A percentile compares a stretch with the other conserved stretches of the same genome.
phyloP scores from a whole-genome alignment of 75 land plant genomes.

The Gnetum montanum region DNA sequence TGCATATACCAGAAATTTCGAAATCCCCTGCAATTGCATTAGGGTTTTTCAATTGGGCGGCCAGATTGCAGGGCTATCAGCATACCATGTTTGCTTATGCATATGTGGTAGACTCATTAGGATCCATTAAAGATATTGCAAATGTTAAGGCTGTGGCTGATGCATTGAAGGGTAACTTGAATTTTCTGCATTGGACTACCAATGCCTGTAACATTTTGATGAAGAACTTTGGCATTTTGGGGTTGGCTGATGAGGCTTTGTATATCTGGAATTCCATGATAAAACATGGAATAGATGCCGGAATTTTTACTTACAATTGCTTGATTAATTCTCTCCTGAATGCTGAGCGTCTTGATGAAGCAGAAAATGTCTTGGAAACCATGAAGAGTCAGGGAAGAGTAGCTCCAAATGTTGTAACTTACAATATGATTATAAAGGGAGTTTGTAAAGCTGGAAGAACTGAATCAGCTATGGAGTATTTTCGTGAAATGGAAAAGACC shows the following conservation, averaged over 20 bases:
- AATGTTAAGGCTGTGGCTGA: conserved; percentile 6
- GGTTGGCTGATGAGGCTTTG: conserved; percentile 56
- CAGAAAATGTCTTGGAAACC: conserved; percentile 44
- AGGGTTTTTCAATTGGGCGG: conserved; percentile 62
- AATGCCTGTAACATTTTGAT: conserved; percentile 30
- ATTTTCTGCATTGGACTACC: conserved; percentile 8
- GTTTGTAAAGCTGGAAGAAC: conserved; percentile 42
- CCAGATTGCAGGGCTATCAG: conserved; percentile 24
- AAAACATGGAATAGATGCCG: conserved; percentile 36
- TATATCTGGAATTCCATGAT: conserved; percentile 54
- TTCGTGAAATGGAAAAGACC: conserved; percentile 33
- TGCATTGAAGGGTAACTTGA: conserved; percentile 28
- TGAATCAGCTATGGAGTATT: conserved; percentile 27
- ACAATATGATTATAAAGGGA: conserved; percentile 57
- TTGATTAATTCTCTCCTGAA: conserved; percentile 56
- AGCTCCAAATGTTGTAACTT: conserved; percentile 44
- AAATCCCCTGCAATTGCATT: conserved; percentile 22
- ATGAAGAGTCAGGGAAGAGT: conserved; percentile 34
- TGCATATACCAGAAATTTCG: conserved; percentile 11
- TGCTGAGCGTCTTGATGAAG: conserved; percentile 35
- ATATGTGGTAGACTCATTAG: conserved; percentile 32
- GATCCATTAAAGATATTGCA: conserved; percentile 10
- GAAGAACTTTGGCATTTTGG: conserved; percentile 34
- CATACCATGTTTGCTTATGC: conserved; percentile 39
- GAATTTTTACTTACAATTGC: conserved; percentile 45